Base-by-base conservation (phyloP, 371 early-diverging fungal species). In the Apophysomyces trapeziformis region DNA sequence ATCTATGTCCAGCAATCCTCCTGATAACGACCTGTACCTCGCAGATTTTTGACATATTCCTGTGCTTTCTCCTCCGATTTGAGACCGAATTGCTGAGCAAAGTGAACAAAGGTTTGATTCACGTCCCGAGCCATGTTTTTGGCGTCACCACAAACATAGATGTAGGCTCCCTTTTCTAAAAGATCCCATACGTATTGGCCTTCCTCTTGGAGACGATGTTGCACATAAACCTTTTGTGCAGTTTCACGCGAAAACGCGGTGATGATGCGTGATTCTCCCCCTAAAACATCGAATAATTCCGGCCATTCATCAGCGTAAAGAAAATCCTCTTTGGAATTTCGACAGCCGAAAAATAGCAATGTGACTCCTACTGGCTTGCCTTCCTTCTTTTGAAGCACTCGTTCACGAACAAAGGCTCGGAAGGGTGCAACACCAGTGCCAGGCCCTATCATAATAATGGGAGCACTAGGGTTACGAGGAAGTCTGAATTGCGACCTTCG, bases 341-440 rank as follows among this genome's bases (percentile, higher is more conserved):
- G 90, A 75, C 96, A 95, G 13, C 99, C 99, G 79, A 89, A 97
- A 84, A 96, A 97, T 66, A 99, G 77, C 47, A 95, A 74, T 1
- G 97, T 92, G 1, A 91, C 83, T 13, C 99, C 97, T 37, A 91
- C 84, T 16, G 81, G 74, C 57, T 78, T 79, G 64, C 86, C 85
- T 35, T 86, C 71, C 47, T 79, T 73, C 44, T 78, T 86, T 67
- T 84, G 83, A 18, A 79, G 68, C 14, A 90, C 89, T 65, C 99
- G 92, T 69, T 99, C 98, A 66, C 91, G 90, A 4, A 97, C 76
- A 78, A 99, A 99, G 0, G 91, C 99, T 44, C 92, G 85, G 93
- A 98, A 97, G 14, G 99, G 99, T 11, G 99, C 99, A 26, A 99
- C 94, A 47, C 99, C 99, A 1, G 99, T 99, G 57, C 99, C 99